These are phyloP conservation scores for Fragaria vesca DNA, from an alignment of 306 rosid species.

Conservation along the genomic window DNA sequence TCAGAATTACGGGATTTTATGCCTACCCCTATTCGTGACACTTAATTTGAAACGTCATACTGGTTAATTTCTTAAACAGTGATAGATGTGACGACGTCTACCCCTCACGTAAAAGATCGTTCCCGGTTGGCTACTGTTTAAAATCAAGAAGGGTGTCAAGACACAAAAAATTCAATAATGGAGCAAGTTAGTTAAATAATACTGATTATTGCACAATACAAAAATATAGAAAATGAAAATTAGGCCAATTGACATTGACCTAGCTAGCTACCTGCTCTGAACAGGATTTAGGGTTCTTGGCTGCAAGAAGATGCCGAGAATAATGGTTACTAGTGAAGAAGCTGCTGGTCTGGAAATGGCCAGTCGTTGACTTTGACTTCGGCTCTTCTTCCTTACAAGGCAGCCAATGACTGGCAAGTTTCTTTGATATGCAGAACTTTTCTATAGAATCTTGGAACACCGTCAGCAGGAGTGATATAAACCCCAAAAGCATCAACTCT, in stretches of 20 bases:
- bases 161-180: too few species aligned
- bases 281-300: constrained; percentile 7
- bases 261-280: background rate
- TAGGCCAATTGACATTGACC: background rate
- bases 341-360: constrained; percentile 27
- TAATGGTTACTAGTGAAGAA: background rate
- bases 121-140: too few species aligned
- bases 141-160: too few species aligned
- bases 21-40: too few species aligned
- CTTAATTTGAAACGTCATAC: too few species aligned
- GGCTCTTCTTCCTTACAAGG: constrained; percentile 15
- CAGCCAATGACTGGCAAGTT: constrained; percentile 29
- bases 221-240: background rate
- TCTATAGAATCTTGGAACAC: constrained; percentile 28
- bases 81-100: too few species aligned
- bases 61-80: too few species aligned
- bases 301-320: constrained; percentile 31
- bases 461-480: constrained; percentile 35
- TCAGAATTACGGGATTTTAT: too few species aligned
- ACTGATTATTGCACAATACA: too few species aligned
- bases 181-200: too few species aligned
- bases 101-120: too few species aligned
- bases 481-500: constrained; percentile 41
- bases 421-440: constrained; percentile 32
- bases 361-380: background rate